phyloP scores from a whole-genome alignment of 225 moss, liverwort and hornwort species.

The Thuidium tamariscinum region DNA sequence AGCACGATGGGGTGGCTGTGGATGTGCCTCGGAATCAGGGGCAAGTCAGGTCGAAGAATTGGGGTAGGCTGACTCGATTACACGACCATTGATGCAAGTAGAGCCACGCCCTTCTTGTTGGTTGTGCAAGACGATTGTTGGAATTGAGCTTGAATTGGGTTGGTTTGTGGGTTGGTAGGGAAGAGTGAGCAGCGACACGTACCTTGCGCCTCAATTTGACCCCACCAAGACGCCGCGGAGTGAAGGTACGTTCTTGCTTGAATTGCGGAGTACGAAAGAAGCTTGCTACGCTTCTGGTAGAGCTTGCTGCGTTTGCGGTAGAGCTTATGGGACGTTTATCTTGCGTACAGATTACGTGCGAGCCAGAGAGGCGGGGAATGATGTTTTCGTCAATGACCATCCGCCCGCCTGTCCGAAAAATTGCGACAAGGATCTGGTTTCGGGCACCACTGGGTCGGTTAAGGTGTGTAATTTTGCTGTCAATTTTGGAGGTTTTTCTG shows the following conservation, averaged over 20 bases:
- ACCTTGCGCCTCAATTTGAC: constrained; percentile 12
- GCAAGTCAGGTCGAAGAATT: constrained; percentile 31
- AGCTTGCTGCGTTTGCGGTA: background rate
- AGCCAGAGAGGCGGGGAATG: constrained; percentile 3
- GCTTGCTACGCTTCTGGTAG: background rate
- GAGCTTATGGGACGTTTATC: background rate
- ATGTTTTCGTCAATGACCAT: background rate
- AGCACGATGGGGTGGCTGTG: constrained; percentile 34
- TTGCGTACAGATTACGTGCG: constrained; percentile 17
- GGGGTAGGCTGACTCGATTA: constrained; percentile 11
- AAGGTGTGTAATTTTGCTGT: background rate
- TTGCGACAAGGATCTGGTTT: background rate
- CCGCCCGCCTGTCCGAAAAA: background rate
- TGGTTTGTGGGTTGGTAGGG: background rate
- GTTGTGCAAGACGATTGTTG: background rate
- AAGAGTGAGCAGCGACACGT: constrained; percentile 32
- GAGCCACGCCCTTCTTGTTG: background rate
- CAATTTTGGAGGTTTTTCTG: background rate
- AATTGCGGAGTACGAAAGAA: background rate
- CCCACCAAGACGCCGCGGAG: constrained; percentile 12
- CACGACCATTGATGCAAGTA: background rate
- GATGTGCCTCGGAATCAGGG: constrained; percentile 23
- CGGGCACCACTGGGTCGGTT: background rate
- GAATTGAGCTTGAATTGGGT: background rate
- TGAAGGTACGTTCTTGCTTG: constrained; percentile 4